Conservation (phyloP, 805 yeast genomes). For the Jamesozyma lodderae region DNA sequence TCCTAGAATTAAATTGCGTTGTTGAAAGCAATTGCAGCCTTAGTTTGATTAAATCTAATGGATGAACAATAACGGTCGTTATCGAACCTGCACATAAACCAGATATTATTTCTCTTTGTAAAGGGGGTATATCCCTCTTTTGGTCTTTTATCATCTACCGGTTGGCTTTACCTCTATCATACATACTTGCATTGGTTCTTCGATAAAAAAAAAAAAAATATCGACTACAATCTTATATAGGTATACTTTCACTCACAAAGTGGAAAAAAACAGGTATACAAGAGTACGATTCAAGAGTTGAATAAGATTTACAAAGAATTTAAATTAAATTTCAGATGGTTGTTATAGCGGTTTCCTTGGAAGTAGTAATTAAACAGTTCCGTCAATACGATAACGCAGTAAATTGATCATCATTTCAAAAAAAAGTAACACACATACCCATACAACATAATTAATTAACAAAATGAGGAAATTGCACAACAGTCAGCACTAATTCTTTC, state of each 20-base stretch:
- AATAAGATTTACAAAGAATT: background rate
- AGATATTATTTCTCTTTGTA: slow-evolving; percentile 46
- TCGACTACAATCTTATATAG: no score
- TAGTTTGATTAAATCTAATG: slow-evolving; percentile 77
- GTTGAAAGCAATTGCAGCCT: slow-evolving; percentile 58
- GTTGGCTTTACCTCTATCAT: no score
- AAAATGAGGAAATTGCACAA: no score
- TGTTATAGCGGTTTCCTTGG: slow-evolving; percentile 12
- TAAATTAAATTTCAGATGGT: slow-evolving; percentile 4
- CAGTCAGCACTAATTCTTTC: no score
- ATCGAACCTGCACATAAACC: slow-evolving; percentile 76
- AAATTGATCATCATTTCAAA: slow-evolving; percentile 14
- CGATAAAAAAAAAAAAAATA: no score
- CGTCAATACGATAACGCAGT: slow-evolving; percentile 33
- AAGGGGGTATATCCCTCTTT: background rate
- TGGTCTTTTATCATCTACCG: no score
- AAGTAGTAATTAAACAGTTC: slow-evolving; percentile 9
- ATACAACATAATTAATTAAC: background rate
- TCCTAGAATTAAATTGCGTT: background rate
- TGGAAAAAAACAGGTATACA: no score
- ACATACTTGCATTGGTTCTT: no score
- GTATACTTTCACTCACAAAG: no score
- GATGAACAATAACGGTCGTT: slow-evolving; percentile 79
- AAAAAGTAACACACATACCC: background rate
- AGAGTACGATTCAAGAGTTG: no score